Base-by-base conservation (phyloP, 2,329 filamentous ascomycete genomes). In the Colletotrichum lupini region DNA sequence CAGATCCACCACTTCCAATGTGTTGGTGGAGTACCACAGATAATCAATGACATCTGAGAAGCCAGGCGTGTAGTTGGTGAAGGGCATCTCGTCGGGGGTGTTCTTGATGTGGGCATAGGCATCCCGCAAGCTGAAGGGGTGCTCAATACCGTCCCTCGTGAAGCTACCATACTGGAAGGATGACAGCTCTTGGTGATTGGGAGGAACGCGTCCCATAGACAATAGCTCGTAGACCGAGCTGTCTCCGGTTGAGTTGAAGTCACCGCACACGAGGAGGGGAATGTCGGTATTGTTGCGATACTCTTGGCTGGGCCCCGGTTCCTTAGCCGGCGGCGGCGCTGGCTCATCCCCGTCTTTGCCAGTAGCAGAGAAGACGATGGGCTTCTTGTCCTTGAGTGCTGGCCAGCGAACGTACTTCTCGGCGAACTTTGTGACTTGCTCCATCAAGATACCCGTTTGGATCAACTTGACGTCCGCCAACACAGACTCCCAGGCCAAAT, bases 41-140 rank as follows among this genome's bases (percentile, higher is more conserved):
- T 98, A 98, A 82, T 99, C 97, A 77, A 99, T 93, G 70, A 97
- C 94, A 75, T 95, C 95, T 64, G 91, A 90, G 84, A 98, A 99
- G n/a, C 92, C 91, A 1, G 97, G 95, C 16, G 95, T 97, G 83
- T 98, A 99, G 83, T 99, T 99, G 59, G 97, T 99, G 82, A 98
- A 99, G 5, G 92, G 91, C 77, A 98, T 86, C 81, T 98, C 94
- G 71, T 95, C 93, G 7, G 92, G 92, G 46, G 97, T 91, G 80
- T 96, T 93, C 75, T 93, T 93, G 65, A 97, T 92, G 75, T 93
- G 90, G 46, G 91, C 90, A 82, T 99, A 99, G 3, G 95, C 92
- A 26, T 97, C 98, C 79, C 97, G 95, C 76, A 99, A 87, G 79
- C 93, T 96, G 86, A 98, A 99, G 0, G 95, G 95, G 82, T 99